Conservation (phyloP, 2,329 filamentous ascomycete genomes). For the Fusarium subtropicale region DNA sequence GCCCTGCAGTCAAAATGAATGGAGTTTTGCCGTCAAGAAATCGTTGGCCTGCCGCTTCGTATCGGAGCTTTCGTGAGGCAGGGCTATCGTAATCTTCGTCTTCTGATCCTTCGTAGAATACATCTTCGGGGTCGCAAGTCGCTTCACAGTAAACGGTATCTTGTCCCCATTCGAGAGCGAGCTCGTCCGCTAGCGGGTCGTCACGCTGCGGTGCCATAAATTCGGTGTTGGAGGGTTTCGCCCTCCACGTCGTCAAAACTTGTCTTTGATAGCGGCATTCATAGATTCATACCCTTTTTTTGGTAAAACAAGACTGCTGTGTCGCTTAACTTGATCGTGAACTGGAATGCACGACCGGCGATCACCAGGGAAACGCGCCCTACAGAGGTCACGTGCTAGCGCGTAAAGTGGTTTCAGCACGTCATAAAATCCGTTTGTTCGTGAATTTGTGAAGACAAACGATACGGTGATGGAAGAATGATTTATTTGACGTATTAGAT, state of each 20-base stretch:
- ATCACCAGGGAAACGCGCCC: slow-evolving; percentile 45
- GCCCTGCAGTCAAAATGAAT: slow-evolving; percentile 67
- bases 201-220: slow-evolving; percentile 29
- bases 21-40: slow-evolving; percentile 69
- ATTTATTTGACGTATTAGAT: background rate
- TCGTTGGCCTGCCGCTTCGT: slow-evolving; percentile 68
- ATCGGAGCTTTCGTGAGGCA: slow-evolving; percentile 61
- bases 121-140: slow-evolving; percentile 56
- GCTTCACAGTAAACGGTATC: slow-evolving; percentile 61
- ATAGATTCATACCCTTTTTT: background rate
- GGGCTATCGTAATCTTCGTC: slow-evolving; percentile 64
- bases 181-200: slow-evolving; percentile 25
- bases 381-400: slow-evolving; percentile 52
- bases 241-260: slow-evolving; percentile 18
- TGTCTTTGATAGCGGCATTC: slow-evolving; percentile 4
- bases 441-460: background rate
- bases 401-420: slow-evolving; percentile 49
- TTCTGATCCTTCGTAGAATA: slow-evolving; percentile 68
- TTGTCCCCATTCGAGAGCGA: slow-evolving; percentile 43
- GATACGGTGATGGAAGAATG: background rate
- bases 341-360: slow-evolving; percentile 36
- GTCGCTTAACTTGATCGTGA: slow-evolving; percentile 6
- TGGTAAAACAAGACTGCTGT: slow-evolving; percentile 7
- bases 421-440: slow-evolving; percentile 11
- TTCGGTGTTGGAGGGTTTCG: slow-evolving; percentile 25